Evolutionary conservation across 805 yeast genomes (phyloP).

Genomic region (Komagataella mondaviorum): DNA sequence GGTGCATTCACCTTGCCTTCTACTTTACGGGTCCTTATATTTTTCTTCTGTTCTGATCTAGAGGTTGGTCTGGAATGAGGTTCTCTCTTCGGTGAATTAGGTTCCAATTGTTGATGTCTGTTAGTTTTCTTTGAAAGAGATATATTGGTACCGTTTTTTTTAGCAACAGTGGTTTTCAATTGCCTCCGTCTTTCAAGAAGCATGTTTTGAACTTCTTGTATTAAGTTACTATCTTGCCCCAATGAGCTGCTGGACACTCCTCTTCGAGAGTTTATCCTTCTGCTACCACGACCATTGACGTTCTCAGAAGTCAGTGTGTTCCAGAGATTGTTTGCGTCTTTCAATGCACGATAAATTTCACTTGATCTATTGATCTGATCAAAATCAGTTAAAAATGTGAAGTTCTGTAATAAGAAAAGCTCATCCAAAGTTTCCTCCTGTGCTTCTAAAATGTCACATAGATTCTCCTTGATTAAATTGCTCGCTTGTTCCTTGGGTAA

Average conservation of each 20-base stretch:
- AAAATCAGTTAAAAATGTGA: slow-evolving; percentile 47
- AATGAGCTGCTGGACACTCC: background rate
- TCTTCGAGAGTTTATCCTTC: background rate
- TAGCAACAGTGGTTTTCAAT: background rate
- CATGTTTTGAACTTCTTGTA: background rate
- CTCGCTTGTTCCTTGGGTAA: background rate
- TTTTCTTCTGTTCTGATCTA: slow-evolving; percentile 10
- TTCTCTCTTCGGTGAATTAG: slow-evolving; percentile 6
- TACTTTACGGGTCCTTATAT: background rate
- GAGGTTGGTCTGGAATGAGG: slow-evolving; percentile 9
- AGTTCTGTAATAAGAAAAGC: slow-evolving; percentile 48
- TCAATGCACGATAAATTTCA: slow-evolving; percentile 18
- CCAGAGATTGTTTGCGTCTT: slow-evolving; percentile 24
- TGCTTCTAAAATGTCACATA: slow-evolving; percentile 29
- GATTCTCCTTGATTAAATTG: slow-evolving; percentile 11
- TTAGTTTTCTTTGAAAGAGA: background rate
- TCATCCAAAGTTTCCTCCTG: slow-evolving; percentile 43
- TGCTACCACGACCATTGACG: background rate
- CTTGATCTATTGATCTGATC: slow-evolving; percentile 30
- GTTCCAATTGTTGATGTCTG: slow-evolving; percentile 3
- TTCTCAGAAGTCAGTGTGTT: slow-evolving; percentile 4
- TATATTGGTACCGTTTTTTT: background rate
- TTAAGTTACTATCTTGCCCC: background rate
- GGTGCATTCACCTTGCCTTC: slow-evolving; percentile 1
- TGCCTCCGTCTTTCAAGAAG: background rate